Conservation (phyloP, 2,329 filamentous ascomycete species). For the Aspergillus latus region DNA sequence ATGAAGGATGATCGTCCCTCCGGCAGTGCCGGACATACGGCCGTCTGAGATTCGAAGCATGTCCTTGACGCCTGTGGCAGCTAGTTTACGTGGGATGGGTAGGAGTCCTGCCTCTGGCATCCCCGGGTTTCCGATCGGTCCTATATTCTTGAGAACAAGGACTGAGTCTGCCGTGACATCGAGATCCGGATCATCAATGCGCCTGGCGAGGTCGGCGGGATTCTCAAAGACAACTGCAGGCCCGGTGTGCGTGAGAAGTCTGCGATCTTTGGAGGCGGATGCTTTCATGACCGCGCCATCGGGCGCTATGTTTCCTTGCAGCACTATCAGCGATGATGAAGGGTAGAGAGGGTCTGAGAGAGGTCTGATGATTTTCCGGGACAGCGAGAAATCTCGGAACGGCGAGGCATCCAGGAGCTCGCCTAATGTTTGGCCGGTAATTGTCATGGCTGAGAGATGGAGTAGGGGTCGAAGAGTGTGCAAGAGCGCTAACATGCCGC, state of each 20-base stretch:
- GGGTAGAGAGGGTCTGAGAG: slow-evolving; percentile 48
- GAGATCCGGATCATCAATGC: slow-evolving; percentile 49
- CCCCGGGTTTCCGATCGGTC: slow-evolving; percentile 53
- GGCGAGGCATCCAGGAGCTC: slow-evolving; percentile 46
- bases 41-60: slow-evolving; percentile 57
- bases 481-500: slow-evolving; percentile 52
- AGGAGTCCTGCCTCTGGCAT: slow-evolving; percentile 56
- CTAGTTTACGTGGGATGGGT: slow-evolving; percentile 52
- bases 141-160: slow-evolving; percentile 51
- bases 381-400: slow-evolving; percentile 45
- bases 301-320: slow-evolving; percentile 51
- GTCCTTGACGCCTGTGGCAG: slow-evolving; percentile 48
- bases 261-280: slow-evolving; percentile 50
- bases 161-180: slow-evolving; percentile 47
- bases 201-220: slow-evolving; percentile 45
- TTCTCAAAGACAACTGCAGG: slow-evolving; percentile 52
- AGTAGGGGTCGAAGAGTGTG: slow-evolving; percentile 49
- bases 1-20: slow-evolving; percentile 56
- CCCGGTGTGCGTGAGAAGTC: slow-evolving; percentile 47
- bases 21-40: slow-evolving; percentile 57
- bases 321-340: slow-evolving; percentile 46
- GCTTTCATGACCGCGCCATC: slow-evolving; percentile 53
- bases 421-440: slow-evolving; percentile 50
- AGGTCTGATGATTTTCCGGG: slow-evolving; percentile 45
- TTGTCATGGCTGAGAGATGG: slow-evolving; percentile 47